phyloP scores from a whole-genome alignment of 2,329 filamentous ascomycete species.

The Fusarium sublunatum region DNA sequence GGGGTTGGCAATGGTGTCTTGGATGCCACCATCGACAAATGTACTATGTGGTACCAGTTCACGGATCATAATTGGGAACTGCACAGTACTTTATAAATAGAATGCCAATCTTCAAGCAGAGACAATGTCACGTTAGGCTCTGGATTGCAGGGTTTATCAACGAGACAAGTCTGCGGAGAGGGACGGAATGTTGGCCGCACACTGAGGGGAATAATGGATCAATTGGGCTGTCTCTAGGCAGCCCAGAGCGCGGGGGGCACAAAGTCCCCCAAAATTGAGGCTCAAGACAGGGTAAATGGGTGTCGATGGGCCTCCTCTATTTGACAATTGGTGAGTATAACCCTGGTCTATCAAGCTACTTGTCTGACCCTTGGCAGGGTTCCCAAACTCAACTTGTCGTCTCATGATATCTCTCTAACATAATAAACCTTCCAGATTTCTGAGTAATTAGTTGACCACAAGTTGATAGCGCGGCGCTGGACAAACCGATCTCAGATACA shows the following conservation, averaged over 20 bases:
- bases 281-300: constrained; percentile 20
- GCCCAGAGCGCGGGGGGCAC: constrained; percentile 18
- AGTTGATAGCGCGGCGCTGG: too few species aligned
- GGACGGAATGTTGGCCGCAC: neutral
- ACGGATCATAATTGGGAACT: neutral
- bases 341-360: constrained; percentile 9
- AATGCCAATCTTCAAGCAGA: too few species aligned
- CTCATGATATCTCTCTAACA: too few species aligned
- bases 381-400: neutral
- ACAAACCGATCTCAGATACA: too few species aligned
- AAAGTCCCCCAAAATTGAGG: constrained; percentile 36
- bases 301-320: neutral
- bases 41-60: constrained; percentile 12
- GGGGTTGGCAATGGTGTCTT: constrained; percentile 2
- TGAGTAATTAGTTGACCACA: too few species aligned
- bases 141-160: too few species aligned
- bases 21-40: constrained; percentile 14
- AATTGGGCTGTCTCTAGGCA: neutral
- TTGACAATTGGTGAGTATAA: constrained; percentile 4
- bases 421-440: too few species aligned
- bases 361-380: constrained; percentile 21
- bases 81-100: too few species aligned
- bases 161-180: neutral
- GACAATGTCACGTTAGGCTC: too few species aligned
- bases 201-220: neutral